Conservation (phyloP, 768 basidiomycete genomes). For the Tremella yokohamensis region DNA sequence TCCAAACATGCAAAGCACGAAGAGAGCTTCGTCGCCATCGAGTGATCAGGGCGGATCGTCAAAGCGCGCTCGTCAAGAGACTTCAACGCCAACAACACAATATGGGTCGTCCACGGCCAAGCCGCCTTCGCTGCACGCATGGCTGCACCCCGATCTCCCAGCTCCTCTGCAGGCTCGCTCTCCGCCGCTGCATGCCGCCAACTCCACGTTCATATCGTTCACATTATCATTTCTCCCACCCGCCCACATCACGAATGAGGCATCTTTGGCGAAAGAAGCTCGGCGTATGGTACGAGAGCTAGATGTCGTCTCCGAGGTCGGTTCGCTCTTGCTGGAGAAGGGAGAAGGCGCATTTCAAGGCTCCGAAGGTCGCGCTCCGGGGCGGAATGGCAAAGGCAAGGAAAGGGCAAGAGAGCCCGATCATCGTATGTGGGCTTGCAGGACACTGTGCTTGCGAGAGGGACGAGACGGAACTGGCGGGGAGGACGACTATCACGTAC, state of each 20-base stretch:
- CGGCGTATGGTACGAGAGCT: slow-evolving; percentile 35
- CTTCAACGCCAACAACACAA: too few species aligned
- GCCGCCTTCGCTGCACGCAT: slow-evolving; percentile 31
- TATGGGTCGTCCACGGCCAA: neutral
- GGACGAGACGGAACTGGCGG: slow-evolving; percentile 43
- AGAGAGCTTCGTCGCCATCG: too few species aligned
- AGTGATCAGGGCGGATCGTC: too few species aligned
- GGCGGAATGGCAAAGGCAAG: slow-evolving; percentile 26
- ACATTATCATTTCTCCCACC: slow-evolving; percentile 29
- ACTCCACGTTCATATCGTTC: slow-evolving; percentile 43
- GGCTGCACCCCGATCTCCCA: slow-evolving; percentile 36
- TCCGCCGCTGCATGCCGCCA: slow-evolving; percentile 31
- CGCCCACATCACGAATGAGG: slow-evolving; percentile 21
- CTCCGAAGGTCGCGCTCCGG: slow-evolving; percentile 27
- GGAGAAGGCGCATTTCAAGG: slow-evolving; percentile 39
- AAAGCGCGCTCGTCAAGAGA: too few species aligned
- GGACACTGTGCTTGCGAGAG: slow-evolving; percentile 33
- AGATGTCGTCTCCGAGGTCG: slow-evolving; percentile 26
- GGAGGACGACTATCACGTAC: slow-evolving; percentile 44
- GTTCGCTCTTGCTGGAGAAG: slow-evolving; percentile 15
- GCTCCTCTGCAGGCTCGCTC: slow-evolving; percentile 30
- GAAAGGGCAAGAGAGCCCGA: slow-evolving; percentile 44
- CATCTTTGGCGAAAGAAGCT: slow-evolving; percentile 30
- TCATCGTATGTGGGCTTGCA: slow-evolving; percentile 46
- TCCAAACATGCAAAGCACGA: too few species aligned